Base-by-base conservation (phyloP, 495 filamentous ascomycete genomes). In the Hypoxylon perforatum region DNA sequence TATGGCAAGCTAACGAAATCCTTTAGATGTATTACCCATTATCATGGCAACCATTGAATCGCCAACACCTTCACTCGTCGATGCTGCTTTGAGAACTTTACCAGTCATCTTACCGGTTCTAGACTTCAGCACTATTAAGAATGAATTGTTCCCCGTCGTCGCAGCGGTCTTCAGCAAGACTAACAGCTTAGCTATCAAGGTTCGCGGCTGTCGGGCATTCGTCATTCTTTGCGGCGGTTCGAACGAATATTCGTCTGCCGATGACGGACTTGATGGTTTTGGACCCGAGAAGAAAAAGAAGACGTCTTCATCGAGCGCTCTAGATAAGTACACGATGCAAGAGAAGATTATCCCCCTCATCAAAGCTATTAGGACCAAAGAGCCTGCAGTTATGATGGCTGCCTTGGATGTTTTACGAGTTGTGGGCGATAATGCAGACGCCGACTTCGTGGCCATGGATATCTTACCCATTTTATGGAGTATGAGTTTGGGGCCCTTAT, bases 311-410 rank as follows among this genome's bases (percentile, higher is more conserved):
- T 91, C 92, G 1, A 84, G 73, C 15, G 93, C 93, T 15, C 81
- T 99, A 30, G 95, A 99, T 77, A 98, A 98, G 74, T 97, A 93
- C 68, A 97, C 95, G 1, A 91, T 98, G 68, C 96, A 99, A 72
- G 95, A 98, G 73, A 97, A 96, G 77, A 88, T 99, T 14, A 85
- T 98, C 3, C 95, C 95, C 0, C 81, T 97, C 4, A 83, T 99
- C 54, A 93, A 91, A 71, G 92, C 81, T 0, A 98, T 99, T 75
- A 98, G 98, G 74, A 99, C 95, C 0, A 97, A 96, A 70, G 95
- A 99, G 70, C 95, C 95, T 0, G 94, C 92, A 1, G 95, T 99
- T 2, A 97, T 97, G 91, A 94, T 97, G 86, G 93, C 95, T 0
- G 91, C 93, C 0, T 82, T 97, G 17, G 86, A 87, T 22, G 93